Conservation (phyloP, 2,329 filamentous ascomycete genomes). For the Colletotrichum eremochloae region DNA sequence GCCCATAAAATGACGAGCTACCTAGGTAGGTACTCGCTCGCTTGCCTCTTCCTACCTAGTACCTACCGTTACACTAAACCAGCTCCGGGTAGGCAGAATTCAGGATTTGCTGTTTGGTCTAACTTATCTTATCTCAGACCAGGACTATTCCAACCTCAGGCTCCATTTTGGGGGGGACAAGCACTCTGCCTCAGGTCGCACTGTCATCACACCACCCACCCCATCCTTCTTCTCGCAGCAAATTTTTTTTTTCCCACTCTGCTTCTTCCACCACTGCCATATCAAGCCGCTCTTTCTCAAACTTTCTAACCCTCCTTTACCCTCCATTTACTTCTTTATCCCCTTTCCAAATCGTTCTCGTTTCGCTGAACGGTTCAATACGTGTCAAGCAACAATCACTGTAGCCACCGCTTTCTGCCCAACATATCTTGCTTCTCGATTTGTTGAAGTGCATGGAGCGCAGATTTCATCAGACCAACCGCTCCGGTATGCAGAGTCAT, state of each 20-base stretch:
- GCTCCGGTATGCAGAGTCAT: not conserved
- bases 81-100: not conserved
- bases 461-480: not conserved
- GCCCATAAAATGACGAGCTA: not conserved
- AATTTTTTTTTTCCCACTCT: constrained; percentile 5
- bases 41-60: no score
- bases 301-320: not conserved
- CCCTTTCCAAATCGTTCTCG: no score
- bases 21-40: no score
- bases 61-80: no score
- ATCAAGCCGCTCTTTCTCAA: not conserved
- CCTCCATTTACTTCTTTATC: no score
- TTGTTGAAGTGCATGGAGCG: not conserved
- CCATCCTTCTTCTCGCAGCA: not conserved
- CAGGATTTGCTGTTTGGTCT: not conserved
- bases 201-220: not conserved
- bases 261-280: not conserved
- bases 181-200: not conserved
- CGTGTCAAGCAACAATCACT: not conserved
- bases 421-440: not conserved
- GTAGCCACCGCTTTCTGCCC: not conserved
- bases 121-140: constrained; percentile 1
- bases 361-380: not conserved
- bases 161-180: not conserved
- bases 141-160: not conserved